Evolutionary conservation across 371 early-diverging fungal species (phyloP).

Genomic region (Actinomucor elegans): DNA sequence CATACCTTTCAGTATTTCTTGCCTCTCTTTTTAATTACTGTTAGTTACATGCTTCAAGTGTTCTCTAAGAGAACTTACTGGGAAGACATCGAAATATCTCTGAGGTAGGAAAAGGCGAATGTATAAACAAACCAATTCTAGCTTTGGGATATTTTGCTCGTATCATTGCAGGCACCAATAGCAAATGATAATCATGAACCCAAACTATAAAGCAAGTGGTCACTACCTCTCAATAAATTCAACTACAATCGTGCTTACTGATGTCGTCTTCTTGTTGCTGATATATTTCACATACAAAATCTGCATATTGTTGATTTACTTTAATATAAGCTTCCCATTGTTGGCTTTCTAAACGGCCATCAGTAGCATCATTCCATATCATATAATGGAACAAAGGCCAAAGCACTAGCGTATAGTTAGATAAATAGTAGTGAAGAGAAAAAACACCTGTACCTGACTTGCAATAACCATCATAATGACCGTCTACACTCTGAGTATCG

Average conservation of each 20-base stretch:
- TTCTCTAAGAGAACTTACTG: constrained; percentile 33
- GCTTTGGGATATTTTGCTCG: constrained; percentile 77
- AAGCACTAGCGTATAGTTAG: constrained; percentile 65
- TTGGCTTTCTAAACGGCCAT: constrained; percentile 62
- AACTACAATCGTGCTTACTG: constrained; percentile 48
- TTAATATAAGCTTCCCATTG: constrained; percentile 87
- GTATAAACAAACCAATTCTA: constrained; percentile 94
- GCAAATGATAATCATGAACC: constrained; percentile 98
- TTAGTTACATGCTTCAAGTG: not conserved
- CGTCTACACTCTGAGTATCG: constrained; percentile 64
- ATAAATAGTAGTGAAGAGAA: not conserved
- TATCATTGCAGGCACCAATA: constrained; percentile 87
- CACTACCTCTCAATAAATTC: not conserved
- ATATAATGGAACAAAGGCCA: constrained; percentile 99
- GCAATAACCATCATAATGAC: constrained; percentile 89
- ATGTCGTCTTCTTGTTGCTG: constrained; percentile 86
- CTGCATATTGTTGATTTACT: constrained; percentile 87
- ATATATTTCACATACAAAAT: constrained; percentile 74
- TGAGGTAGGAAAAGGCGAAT: constrained; percentile 95
- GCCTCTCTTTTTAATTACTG: constrained; percentile 56
- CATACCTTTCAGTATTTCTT: constrained; percentile 88
- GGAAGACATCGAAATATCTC: constrained; percentile 94
- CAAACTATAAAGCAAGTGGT: constrained; percentile 65
- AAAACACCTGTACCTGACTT: constrained; percentile 64
- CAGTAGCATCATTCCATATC: constrained; percentile 82